Conservation (phyloP, 2,329 filamentous ascomycete genomes). For the Leptographium galeiforme region DNA sequence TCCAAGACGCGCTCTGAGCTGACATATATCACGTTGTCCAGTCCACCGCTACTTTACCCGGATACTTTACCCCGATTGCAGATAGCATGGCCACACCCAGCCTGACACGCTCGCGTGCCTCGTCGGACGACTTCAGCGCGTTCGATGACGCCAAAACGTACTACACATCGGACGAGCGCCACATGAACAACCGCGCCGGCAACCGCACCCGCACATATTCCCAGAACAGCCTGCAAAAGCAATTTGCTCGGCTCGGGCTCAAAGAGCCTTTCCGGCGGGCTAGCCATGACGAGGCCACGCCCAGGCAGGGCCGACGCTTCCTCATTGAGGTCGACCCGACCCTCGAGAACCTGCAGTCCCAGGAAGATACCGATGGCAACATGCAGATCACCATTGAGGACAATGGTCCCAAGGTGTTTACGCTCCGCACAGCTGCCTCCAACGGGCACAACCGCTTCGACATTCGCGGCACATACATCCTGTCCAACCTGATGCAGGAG, state of each 20-base stretch:
- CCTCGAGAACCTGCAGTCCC: slow-evolving; percentile 60
- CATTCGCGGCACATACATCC: slow-evolving; percentile 89
- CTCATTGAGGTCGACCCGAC: slow-evolving; percentile 78
- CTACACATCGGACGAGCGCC: slow-evolving; percentile 42
- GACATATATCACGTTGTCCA: background rate
- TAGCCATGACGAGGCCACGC: slow-evolving; percentile 56
- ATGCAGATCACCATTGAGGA: slow-evolving; percentile 98
- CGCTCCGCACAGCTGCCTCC: slow-evolving; percentile 72
- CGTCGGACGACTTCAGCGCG: slow-evolving; percentile 33
- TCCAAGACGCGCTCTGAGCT: background rate
- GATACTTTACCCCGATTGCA: background rate
- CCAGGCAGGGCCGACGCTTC: slow-evolving; percentile 58
- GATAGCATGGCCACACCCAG: background rate
- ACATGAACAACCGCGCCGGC: slow-evolving; percentile 30
- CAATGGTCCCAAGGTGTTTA: slow-evolving; percentile 76
- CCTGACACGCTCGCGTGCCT: slow-evolving; percentile 16
- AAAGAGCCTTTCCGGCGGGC: slow-evolving; percentile 43
- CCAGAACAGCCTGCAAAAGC: slow-evolving; percentile 41
- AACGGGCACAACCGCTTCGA: slow-evolving; percentile 81
- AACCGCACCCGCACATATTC: slow-evolving; percentile 43
- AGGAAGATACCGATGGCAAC: slow-evolving; percentile 89
- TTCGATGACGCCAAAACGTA: slow-evolving; percentile 47
- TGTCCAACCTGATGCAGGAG: slow-evolving; percentile 92
- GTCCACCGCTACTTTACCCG: background rate
- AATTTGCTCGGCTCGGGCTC: slow-evolving; percentile 36